Base-by-base conservation (phyloP, 2,329 filamentous ascomycete genomes). In the Fusarium hostae region DNA sequence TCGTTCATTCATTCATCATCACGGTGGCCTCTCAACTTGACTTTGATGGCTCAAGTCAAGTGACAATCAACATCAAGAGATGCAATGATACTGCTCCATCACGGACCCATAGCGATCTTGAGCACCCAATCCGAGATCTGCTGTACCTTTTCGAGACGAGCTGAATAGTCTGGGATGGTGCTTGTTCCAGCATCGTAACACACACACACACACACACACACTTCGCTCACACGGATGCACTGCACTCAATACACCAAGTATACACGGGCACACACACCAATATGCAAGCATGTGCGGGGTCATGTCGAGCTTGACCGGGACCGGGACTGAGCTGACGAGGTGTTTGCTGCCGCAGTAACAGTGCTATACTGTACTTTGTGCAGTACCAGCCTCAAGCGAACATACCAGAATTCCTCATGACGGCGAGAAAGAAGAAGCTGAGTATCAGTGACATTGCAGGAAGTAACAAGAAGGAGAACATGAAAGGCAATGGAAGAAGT, bases 391-490 rank as follows among this genome's bases (percentile, higher is more conserved):
- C 43, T 54, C 41, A 51, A 59, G n/a, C 63, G 50, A 59, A 16
- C 50, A 24, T 43, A 60, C 32, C 58, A 6, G 43, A 35, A 15
- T 61, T 43, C 24, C 59, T 51, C 54, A 70, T 70, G 70, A 54
- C 70, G 34, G 51, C 50, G 34, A 63, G 51, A 37, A 72, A 60
- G 57, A 72, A 70, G 61, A 72, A 70, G 48, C 47, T 73, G 66
- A 73, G 70, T 24, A 68, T 68, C 55, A 71, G 68, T 59, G 64
- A 63, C 47, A 71, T 60, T 34, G 51, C 58, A 20, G 44, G 59
- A 45, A 59, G 50, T 16, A 67, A 35, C 28, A 73, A 70, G 57
- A 70, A 58, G 28, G 69, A 72, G 9, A 71, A 48, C 5, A 72
- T 73, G 70, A 72, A 68, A 47, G 28, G 44, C 10, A 71, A 44